Percentiles rank a stretch among this genome's conserved stretches.
These are phyloP conservation scores for Colletotrichum trifolii DNA, from an alignment of 2,329 filamentous ascomycete genomes.

Conservation along the genomic window DNA sequence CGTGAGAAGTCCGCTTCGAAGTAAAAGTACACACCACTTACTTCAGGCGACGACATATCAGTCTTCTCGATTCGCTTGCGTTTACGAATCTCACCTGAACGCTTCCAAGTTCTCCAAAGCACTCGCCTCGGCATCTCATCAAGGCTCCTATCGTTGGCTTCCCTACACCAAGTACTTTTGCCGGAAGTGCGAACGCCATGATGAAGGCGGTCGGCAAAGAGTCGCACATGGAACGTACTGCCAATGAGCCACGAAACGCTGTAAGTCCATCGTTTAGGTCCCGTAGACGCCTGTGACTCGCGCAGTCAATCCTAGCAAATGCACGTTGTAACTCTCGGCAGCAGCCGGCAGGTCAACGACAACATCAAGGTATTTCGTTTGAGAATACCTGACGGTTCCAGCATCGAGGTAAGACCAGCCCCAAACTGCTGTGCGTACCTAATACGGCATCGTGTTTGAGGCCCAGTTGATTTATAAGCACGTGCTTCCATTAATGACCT, in stretches of 20 bases:
- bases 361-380: constrained; percentile 76
- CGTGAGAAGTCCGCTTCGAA: no score
- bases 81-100: no score
- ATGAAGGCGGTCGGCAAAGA: constrained; percentile 38
- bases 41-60: no score
- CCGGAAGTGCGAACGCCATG: background rate
- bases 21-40: no score
- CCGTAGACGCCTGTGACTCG: background rate
- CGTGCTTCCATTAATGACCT: no score
- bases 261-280: constrained; percentile 45
- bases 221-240: constrained; percentile 77
- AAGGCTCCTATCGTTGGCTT: background rate
- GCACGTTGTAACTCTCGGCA: constrained; percentile 69
- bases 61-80: no score
- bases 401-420: constrained; percentile 57
- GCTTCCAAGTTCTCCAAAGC: no score
- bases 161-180: no score
- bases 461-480: no score
- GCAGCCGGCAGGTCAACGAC: constrained; percentile 73
- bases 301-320: constrained; percentile 54
- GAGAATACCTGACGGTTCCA: constrained; percentile 58
- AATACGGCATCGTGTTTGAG: no score
- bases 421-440: no score
- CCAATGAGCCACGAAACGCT: constrained; percentile 75
- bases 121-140: no score